Percentiles rank a stretch among this genome's conserved stretches.
Evolutionary conservation across 176 grass and related monocot genomes (phyloP).

Genomic region (Oryza meridionalis): DNA sequence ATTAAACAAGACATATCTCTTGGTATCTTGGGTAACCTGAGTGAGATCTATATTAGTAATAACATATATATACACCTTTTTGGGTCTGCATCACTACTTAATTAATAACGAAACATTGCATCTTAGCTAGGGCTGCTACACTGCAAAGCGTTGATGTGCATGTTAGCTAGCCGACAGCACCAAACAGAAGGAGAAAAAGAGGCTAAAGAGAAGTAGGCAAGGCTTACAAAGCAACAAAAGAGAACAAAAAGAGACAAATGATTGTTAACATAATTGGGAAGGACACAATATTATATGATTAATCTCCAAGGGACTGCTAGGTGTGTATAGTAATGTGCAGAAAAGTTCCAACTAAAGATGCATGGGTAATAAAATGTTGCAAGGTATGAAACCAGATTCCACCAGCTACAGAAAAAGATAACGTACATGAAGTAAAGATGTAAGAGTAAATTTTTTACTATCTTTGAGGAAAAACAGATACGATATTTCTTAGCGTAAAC

Average conservation of each 20-base stretch:
- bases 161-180: not conserved
- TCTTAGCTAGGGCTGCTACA: not conserved
- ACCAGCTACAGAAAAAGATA: not conserved
- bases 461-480: no score
- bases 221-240: slow-evolving; percentile 30
- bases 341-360: not conserved
- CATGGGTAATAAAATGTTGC: not conserved
- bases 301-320: not conserved
- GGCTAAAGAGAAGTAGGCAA: slow-evolving; percentile 5
- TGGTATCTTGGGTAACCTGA: not conserved
- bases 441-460: not conserved
- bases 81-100: not conserved
- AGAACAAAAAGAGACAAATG: slow-evolving; percentile 32
- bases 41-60: not conserved
- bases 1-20: not conserved
- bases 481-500: no score
- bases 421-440: not conserved
- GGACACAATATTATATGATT: slow-evolving; percentile 34
- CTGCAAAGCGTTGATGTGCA: not conserved
- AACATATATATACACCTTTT: not conserved
- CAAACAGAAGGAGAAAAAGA: slow-evolving; percentile 5
- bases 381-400: slow-evolving; percentile 22
- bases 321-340: not conserved
- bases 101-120: not conserved
- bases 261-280: slow-evolving; percentile 20